Conservation (phyloP, 78 protist species). For the Speleostelium caveatum region DNA sequence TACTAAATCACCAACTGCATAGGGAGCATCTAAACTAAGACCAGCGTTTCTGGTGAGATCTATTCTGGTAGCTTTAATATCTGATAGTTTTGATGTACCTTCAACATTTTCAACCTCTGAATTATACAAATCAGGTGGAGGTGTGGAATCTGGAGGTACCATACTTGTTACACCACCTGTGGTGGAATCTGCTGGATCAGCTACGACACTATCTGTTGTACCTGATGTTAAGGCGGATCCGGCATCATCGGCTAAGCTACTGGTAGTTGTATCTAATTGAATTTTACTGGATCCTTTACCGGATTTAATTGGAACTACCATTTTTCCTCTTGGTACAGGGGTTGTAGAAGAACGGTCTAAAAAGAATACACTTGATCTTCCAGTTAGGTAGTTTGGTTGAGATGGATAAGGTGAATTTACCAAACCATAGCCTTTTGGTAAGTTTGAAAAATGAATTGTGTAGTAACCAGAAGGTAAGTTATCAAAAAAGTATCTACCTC, state of each 20-base stretch:
- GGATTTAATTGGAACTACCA: neutral
- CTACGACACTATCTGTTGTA: neutral
- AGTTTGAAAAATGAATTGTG: neutral
- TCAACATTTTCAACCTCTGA: neutral
- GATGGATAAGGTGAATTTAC: neutral
- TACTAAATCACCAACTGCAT: slow-evolving; percentile 44
- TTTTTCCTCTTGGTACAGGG: neutral
- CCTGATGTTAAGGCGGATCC: neutral
- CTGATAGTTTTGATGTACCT: neutral
- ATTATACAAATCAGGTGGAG: neutral
- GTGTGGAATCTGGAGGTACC: neutral
- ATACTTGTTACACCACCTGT: neutral
- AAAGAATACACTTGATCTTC: neutral
- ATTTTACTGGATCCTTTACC: neutral
- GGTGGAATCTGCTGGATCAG: neutral
- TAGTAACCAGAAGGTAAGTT: slow-evolving; percentile 24
- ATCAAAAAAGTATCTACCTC: slow-evolving; percentile 35
- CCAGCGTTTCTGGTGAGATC: slow-evolving; percentile 26
- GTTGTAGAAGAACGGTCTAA: neutral
- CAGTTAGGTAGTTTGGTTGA: neutral
- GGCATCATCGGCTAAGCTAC: neutral
- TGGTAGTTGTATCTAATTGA: neutral
- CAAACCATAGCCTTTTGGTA: neutral
- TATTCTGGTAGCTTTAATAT: neutral
- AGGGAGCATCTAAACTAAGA: neutral